phyloP scores from a whole-genome alignment of 2,329 filamentous ascomycete species.

The Aureobasidium melanogenum region DNA sequence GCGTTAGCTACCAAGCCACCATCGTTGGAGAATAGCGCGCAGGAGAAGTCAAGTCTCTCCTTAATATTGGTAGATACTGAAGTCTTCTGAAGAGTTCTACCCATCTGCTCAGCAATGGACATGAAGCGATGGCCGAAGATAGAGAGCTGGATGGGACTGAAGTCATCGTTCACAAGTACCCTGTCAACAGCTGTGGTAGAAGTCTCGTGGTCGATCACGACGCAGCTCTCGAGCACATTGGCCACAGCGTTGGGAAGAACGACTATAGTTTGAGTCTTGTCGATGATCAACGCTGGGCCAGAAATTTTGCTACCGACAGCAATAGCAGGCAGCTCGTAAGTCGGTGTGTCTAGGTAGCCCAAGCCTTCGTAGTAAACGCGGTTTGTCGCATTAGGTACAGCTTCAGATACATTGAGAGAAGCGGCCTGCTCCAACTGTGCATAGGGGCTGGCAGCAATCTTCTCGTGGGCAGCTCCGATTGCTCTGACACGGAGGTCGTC shows the following conservation, averaged over 20 bases:
- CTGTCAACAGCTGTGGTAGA: constrained; percentile 8
- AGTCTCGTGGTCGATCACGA: constrained; percentile 29
- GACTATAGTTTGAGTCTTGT: constrained; percentile 40
- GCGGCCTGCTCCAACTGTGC: neutral
- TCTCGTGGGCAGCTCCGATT: constrained; percentile 16
- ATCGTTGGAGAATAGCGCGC: constrained; percentile 34
- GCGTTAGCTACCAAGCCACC: constrained; percentile 36
- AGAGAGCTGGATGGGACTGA: constrained; percentile 45
- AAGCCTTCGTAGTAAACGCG: constrained; percentile 20
- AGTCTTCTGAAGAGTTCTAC: constrained; percentile 47
- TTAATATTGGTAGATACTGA: constrained; percentile 44
- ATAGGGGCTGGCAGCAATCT: neutral
- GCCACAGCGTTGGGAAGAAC: constrained; percentile 31
- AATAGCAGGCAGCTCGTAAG: constrained; percentile 21
- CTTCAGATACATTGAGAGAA: neutral
- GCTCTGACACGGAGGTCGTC: constrained; percentile 37
- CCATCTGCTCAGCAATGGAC: constrained; percentile 53
- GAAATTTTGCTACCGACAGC: constrained; percentile 17
- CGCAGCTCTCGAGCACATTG: constrained; percentile 28
- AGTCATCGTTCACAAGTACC: constrained; percentile 19
- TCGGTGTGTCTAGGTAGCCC: constrained; percentile 18
- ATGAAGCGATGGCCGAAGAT: constrained; percentile 51
- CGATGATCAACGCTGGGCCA: constrained; percentile 27
- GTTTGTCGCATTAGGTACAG: neutral
- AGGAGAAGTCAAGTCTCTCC: constrained; percentile 37